Base-by-base conservation (phyloP, 768 basidiomycete genomes). In the Calvatia gigantea region DNA sequence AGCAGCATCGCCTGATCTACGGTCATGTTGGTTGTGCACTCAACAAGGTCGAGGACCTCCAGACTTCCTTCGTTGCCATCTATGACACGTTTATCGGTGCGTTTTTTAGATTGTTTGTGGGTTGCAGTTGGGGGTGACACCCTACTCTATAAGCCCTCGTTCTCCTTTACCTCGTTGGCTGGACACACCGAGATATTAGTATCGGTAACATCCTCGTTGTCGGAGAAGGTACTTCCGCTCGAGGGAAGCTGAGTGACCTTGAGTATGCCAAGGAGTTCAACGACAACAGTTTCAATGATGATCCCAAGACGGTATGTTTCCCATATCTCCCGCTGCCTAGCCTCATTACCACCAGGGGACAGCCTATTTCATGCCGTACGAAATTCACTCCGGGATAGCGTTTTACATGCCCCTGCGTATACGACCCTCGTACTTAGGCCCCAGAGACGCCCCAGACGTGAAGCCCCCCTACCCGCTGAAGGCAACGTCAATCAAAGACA, bases 21-120 rank as follows among this genome's bases (percentile, higher is more conserved):
- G 19, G 1, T 1, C 4, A 38, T 11, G 37, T 41, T 41, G 54
- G 54, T 15, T 14, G 19, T 37, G 47, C 58, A 38, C 47, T 49
- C 25, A 37, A 73, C 58, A 68, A 74, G 48, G 69, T 68, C 7
- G 59, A 67, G 12, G 68, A 71, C 49, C 15, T 23, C 4, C 28
- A 14, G 15, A 29, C 42, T n/a, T 28, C 37, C 14, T 15, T 47
- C 41, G n/a, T 27, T 28, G 15, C 19, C 27, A 23, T 33, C 5
- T 51, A 41, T 31, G 44, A 19, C 4, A 27, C 50, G 23, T 35
- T n/a, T 27, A 7, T 54, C 37, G 44, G 42, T 46, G 33, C 23
- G 31, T 46, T 43, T 19, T 49, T 2, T 33, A 11, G 33, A 1
- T 35, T 11, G 11, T 35, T 9, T 1, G 15, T 35, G 11, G 33